phyloP scores from a whole-genome alignment of 2,329 filamentous ascomycete genomes.

The Arthrinium puccinioides region DNA sequence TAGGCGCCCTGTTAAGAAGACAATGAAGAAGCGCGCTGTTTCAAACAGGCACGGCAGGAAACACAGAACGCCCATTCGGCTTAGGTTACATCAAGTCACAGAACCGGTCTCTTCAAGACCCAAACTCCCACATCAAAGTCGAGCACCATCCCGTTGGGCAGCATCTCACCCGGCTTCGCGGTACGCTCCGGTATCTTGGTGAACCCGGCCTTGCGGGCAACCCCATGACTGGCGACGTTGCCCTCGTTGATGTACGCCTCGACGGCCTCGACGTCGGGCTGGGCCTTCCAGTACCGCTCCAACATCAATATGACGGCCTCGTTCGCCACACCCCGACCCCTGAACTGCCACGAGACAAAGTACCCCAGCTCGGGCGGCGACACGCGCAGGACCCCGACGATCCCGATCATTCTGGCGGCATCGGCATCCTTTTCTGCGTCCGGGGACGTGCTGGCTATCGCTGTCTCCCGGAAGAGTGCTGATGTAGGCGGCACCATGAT shows the following conservation, averaged over 20 bases:
- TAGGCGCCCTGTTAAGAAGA: too few relatives aligned
- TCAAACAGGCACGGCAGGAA: too few relatives aligned
- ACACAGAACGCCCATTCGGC: too few relatives aligned
- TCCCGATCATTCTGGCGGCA: neutral
- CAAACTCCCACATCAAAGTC: neutral
- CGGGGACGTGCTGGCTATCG: neutral
- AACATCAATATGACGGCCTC: neutral
- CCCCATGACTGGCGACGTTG: neutral
- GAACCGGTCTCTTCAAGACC: neutral
- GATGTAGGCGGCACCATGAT: slow-evolving; percentile 1
- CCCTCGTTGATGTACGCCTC: neutral
- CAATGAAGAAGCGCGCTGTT: too few relatives aligned
- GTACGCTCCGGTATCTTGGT: neutral
- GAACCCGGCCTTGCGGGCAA: neutral
- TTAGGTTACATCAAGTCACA: too few relatives aligned
- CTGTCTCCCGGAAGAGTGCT: neutral
- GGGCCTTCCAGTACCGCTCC: neutral
- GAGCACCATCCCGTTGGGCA: neutral
- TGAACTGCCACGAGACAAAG: neutral
- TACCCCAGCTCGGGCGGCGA: slow-evolving; percentile 1
- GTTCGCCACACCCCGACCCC: neutral
- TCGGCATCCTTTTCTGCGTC: neutral
- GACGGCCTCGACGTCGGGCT: neutral
- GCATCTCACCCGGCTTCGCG: neutral
- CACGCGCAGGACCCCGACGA: neutral